Evolutionary conservation across 352 stramenopile species (phyloP).

Genomic region (Phytopythium delawarense): DNA sequence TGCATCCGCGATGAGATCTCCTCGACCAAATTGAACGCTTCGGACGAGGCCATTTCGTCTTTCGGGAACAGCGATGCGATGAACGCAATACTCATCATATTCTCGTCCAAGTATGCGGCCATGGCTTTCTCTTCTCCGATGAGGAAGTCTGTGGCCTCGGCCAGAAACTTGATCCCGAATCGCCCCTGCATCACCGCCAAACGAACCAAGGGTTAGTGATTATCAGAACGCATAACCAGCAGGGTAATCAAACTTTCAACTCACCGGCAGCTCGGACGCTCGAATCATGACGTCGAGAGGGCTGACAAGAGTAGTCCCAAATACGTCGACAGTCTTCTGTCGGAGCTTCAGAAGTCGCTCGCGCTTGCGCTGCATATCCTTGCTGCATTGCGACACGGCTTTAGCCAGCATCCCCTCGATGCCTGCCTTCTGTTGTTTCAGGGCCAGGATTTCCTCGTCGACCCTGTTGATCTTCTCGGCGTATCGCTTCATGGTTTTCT

Average conservation of each 20-base stretch:
- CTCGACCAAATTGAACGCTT: slow-evolving; percentile 23
- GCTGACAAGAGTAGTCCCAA: slow-evolving; percentile 17
- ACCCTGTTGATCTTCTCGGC: slow-evolving; percentile 27
- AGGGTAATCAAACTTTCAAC: not conserved
- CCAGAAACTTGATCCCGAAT: slow-evolving; percentile 34
- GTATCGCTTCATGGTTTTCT: slow-evolving; percentile 17
- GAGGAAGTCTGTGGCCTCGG: slow-evolving; percentile 25
- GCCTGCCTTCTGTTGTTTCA: slow-evolving; percentile 16
- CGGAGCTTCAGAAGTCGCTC: slow-evolving; percentile 33
- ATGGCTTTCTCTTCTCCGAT: slow-evolving; percentile 35
- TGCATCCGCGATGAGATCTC: slow-evolving; percentile 36
- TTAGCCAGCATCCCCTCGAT: slow-evolving; percentile 12
- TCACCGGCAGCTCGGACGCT: slow-evolving; percentile 54
- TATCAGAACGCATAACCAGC: not conserved
- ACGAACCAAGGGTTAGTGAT: slow-evolving; percentile 4
- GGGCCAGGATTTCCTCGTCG: slow-evolving; percentile 22
- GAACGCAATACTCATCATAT: slow-evolving; percentile 22
- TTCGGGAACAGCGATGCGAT: slow-evolving; percentile 34
- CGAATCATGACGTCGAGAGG: slow-evolving; percentile 46
- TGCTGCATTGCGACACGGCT: slow-evolving; percentile 19
- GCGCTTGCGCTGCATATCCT: slow-evolving; percentile 37
- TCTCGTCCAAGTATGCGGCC: slow-evolving; percentile 30
- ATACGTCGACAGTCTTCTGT: slow-evolving; percentile 14
- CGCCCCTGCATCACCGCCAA: slow-evolving; percentile 21
- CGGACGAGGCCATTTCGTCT: slow-evolving; percentile 20